Percentiles rank a stretch among this genome's conserved stretches.
phyloP scores from a whole-genome alignment of 1,284 basidiomycete species.

The Paramarasmius palmivorus region DNA sequence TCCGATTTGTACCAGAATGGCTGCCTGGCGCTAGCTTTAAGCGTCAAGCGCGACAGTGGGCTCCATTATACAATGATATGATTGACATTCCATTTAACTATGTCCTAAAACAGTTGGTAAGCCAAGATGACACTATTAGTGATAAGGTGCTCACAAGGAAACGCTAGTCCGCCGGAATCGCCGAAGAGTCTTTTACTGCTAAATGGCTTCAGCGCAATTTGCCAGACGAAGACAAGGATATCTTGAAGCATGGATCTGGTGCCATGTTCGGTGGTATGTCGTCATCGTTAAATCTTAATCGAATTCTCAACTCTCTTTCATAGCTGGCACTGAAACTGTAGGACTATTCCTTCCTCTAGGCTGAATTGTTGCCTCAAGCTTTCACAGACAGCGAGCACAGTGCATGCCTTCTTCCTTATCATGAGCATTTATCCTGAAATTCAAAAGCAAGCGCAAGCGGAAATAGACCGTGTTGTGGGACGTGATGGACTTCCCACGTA shows the following conservation, averaged over 20 bases:
- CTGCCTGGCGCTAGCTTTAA: conserved; percentile 35
- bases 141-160: neutral
- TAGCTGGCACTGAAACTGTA: conserved; percentile 20
- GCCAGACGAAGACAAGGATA: conserved; percentile 1
- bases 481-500: conserved; percentile 37
- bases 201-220: conserved; percentile 7
- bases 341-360: neutral
- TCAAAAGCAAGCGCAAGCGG: conserved; percentile 36
- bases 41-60: conserved; percentile 21
- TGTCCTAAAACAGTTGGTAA: conserved; percentile 25
- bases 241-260: conserved; percentile 17
- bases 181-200: conserved; percentile 17
- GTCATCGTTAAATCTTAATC: neutral
- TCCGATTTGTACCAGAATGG: conserved; percentile 29
- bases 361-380: neutral
- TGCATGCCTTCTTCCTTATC: conserved; percentile 32
- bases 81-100: conserved; percentile 25
- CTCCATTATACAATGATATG: conserved; percentile 16
- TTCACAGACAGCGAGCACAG: conserved; percentile 12
- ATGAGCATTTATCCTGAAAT: conserved; percentile 37
- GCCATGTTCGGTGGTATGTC: conserved; percentile 22
- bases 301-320: neutral
- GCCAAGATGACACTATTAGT: conserved; percentile 8
- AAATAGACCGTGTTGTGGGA: conserved; percentile 38
- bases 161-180: conserved; percentile 7